Evolutionary conservation across 2,329 filamentous ascomycete species (phyloP).

Genomic region (Pyrenophora tritici-repentis): DNA sequence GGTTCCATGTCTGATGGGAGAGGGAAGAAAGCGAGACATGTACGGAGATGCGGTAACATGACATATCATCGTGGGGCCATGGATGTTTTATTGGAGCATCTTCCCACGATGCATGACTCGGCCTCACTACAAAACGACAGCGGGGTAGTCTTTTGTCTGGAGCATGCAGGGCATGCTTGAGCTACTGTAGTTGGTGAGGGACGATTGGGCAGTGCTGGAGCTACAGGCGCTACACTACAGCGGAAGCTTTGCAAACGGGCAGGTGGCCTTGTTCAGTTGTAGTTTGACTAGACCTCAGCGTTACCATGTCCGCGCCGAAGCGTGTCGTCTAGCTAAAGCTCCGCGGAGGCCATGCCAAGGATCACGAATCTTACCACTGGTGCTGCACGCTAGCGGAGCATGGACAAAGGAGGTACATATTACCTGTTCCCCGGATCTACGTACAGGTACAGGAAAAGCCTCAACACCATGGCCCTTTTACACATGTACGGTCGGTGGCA

Average conservation of each 20-base stretch:
- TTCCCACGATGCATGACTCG: neutral
- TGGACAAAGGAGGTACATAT: conserved; percentile 10
- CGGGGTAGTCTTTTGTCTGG: no score
- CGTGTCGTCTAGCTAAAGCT: conserved; percentile 6
- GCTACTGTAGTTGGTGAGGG: no score
- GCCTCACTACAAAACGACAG: neutral
- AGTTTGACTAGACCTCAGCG: no score
- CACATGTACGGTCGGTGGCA: conserved; percentile 1
- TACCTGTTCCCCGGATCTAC: conserved; percentile 9
- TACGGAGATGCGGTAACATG: no score
- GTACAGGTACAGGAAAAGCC: conserved; percentile 8
- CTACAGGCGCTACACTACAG: no score
- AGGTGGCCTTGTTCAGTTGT: neutral
- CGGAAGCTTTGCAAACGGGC: no score
- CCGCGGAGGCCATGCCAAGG: conserved; percentile 12
- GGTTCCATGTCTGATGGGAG: no score
- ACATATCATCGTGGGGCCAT: no score
- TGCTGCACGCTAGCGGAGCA: conserved; percentile 11
- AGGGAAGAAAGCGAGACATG: no score
- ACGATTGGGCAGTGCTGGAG: no score
- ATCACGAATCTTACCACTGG: conserved; percentile 16
- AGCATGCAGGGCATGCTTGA: no score
- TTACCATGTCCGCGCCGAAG: neutral
- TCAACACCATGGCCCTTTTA: conserved; percentile 8
- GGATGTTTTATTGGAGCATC: neutral